Percentiles rank a stretch among this genome's conserved stretches.
Conservation (phyloP, 2,329 filamentous ascomycete species). For the Pseudocercospora crystallina region DNA sequence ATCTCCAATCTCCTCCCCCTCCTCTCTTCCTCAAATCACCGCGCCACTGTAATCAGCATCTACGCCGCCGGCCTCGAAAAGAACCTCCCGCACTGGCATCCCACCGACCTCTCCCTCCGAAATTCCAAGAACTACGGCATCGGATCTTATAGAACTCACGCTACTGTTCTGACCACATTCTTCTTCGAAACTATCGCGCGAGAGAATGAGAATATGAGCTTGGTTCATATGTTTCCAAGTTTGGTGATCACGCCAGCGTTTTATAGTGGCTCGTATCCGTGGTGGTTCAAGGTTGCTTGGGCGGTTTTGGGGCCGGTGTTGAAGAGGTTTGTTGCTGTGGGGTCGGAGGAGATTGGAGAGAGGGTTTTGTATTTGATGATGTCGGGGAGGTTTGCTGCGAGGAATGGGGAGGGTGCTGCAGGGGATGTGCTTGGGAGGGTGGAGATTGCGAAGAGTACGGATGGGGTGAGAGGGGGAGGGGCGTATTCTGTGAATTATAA, state of each 20-base stretch:
- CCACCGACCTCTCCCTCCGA: slow-evolving; percentile 24
- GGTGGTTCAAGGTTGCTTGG: slow-evolving; percentile 15
- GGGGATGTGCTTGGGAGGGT: neutral
- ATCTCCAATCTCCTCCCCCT: slow-evolving; percentile 22
- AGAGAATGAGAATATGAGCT: slow-evolving; percentile 20
- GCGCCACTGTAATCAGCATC: slow-evolving; percentile 24
- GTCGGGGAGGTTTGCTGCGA: too few relatives aligned
- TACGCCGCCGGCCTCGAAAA: slow-evolving; percentile 25
- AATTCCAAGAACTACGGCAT: slow-evolving; percentile 16
- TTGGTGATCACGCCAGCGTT: slow-evolving; percentile 22
- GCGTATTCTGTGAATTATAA: slow-evolving; percentile 19
- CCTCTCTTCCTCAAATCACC: slow-evolving; percentile 13
- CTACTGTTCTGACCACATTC: slow-evolving; percentile 25
- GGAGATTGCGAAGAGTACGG: neutral
- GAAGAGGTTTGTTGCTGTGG: slow-evolving; percentile 4
- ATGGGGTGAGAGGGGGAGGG: slow-evolving; percentile 19
- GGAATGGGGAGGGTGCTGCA: too few relatives aligned
- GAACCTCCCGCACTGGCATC: slow-evolving; percentile 5
- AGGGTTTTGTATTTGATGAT: neutral
- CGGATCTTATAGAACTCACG: slow-evolving; percentile 16
- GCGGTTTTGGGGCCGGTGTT: slow-evolving; percentile 8
- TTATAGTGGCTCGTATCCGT: slow-evolving; percentile 10
- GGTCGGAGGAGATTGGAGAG: slow-evolving; percentile 3
- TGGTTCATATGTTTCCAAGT: slow-evolving; percentile 25
- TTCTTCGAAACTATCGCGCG: slow-evolving; percentile 23